These are phyloP conservation scores for Botrytis paeoniae DNA, from an alignment of 2,329 filamentous ascomycete genomes.

Conservation along the genomic window DNA sequence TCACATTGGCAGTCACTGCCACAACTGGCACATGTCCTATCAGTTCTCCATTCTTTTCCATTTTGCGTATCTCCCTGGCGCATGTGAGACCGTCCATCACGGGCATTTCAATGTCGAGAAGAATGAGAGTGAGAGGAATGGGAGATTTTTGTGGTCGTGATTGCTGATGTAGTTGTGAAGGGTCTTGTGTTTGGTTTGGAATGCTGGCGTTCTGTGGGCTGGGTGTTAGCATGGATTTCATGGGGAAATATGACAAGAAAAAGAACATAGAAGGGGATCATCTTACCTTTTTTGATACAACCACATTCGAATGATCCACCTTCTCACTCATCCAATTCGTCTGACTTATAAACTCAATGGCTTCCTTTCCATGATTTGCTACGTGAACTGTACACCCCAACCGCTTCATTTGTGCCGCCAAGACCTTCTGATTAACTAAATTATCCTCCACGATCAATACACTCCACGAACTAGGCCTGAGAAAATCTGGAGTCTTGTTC, in stretches of 20 bases:
- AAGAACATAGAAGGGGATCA: background rate
- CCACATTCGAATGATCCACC: conserved; percentile 14
- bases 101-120: conserved; percentile 82
- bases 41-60: conserved; percentile 58
- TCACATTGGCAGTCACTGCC: conserved; percentile 73
- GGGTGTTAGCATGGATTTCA: background rate
- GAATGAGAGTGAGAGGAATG: conserved; percentile 46
- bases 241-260: background rate
- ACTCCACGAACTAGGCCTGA: conserved; percentile 18
- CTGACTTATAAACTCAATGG: conserved; percentile 42
- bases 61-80: conserved; percentile 62
- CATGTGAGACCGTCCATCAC: conserved; percentile 78
- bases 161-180: background rate
- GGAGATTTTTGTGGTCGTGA: background rate
- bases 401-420: conserved; percentile 49
- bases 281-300: conserved; percentile 48
- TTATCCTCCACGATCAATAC: conserved; percentile 60
- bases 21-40: conserved; percentile 68
- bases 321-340: conserved; percentile 44
- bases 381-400: conserved; percentile 45
- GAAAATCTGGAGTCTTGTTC: background rate
- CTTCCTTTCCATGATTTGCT: conserved; percentile 56
- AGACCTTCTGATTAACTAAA: conserved; percentile 57
- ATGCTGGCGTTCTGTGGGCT: background rate
- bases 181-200: background rate